phyloP scores from a whole-genome alignment of 2,329 filamentous ascomycete species.

The Alternaria consortialis region DNA sequence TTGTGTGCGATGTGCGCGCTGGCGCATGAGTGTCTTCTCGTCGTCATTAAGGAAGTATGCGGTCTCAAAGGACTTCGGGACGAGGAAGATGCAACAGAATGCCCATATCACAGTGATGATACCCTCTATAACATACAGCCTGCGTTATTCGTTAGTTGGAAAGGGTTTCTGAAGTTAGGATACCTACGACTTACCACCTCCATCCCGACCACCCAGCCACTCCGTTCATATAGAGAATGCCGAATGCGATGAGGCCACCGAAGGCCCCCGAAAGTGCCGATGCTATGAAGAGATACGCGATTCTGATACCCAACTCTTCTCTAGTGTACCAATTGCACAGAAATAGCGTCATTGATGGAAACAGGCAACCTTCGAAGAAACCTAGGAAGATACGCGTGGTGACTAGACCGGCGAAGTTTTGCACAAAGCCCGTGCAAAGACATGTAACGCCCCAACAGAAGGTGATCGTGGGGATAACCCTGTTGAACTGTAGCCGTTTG shows the following conservation, averaged over 20 bases:
- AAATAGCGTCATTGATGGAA: constrained; percentile 44
- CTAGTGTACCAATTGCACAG: constrained; percentile 45
- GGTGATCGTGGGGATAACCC: constrained; percentile 54
- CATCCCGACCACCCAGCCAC: constrained; percentile 35
- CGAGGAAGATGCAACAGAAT: constrained; percentile 38
- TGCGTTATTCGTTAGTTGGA: not conserved
- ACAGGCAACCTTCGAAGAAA: constrained; percentile 46
- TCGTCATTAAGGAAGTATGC: constrained; percentile 45
- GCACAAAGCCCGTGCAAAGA: constrained; percentile 34
- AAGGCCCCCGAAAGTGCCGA: constrained; percentile 39
- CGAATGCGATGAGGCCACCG: constrained; percentile 42
- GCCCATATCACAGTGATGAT: constrained; percentile 43
- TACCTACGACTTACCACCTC: constrained; percentile 31
- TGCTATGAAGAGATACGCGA: constrained; percentile 44
- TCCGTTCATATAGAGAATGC: constrained; percentile 43
- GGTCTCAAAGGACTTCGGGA: constrained; percentile 45
- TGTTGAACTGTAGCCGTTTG: constrained; percentile 47
- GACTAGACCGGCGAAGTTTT: constrained; percentile 32
- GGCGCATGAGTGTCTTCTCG: constrained; percentile 43
- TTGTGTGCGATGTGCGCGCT: constrained; percentile 40
- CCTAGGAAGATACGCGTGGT: constrained; percentile 35
- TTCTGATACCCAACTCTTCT: constrained; percentile 40
- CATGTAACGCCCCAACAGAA: constrained; percentile 63
- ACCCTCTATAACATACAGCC: constrained; percentile 46
- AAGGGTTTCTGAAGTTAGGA: fast-evolving